Evolutionary conservation across 257 asterid genomes (phyloP).

Genomic region (Marsdenia floribunda): DNA sequence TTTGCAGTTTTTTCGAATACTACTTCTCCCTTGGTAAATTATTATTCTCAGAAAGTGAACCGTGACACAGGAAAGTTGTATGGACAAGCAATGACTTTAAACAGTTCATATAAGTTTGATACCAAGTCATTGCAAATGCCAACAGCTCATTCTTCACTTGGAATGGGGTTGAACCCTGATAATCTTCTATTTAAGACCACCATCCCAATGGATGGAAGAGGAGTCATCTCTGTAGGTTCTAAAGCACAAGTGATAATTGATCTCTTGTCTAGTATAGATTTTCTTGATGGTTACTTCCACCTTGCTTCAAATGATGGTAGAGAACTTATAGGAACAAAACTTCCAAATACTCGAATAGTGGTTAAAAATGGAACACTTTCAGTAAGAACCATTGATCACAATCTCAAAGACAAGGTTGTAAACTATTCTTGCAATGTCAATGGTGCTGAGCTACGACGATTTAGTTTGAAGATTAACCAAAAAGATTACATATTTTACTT

Average conservation of each 20-base stretch:
- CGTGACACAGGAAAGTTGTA: constrained; percentile 22
- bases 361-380: constrained; percentile 14
- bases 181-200: constrained; percentile 9
- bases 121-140: not conserved
- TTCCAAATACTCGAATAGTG: constrained; percentile 11
- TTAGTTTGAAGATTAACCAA: constrained; percentile 15
- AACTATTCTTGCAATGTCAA: constrained; percentile 21
- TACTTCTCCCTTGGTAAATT: constrained; percentile 5
- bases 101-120: not conserved
- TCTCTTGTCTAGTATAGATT: constrained; percentile 7
- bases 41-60: constrained; percentile 29
- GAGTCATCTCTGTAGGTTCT: constrained; percentile 17
- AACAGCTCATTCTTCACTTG: constrained; percentile 11
- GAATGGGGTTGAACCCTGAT: constrained; percentile 8
- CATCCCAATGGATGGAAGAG: constrained; percentile 26
- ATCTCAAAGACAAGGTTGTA: not conserved
- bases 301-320: constrained; percentile 22
- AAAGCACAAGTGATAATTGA: constrained; percentile 3
- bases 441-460: constrained; percentile 6
- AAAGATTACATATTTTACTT: constrained; percentile 16
- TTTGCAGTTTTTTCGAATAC: constrained; percentile 20
- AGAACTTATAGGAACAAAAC: constrained; percentile 19
- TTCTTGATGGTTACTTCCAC: constrained; percentile 20
- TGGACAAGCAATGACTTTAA: constrained; percentile 21
- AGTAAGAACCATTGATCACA: constrained; percentile 9